phyloP scores from a whole-genome alignment of 768 basidiomycete species.

The Mycena capillaripes region DNA sequence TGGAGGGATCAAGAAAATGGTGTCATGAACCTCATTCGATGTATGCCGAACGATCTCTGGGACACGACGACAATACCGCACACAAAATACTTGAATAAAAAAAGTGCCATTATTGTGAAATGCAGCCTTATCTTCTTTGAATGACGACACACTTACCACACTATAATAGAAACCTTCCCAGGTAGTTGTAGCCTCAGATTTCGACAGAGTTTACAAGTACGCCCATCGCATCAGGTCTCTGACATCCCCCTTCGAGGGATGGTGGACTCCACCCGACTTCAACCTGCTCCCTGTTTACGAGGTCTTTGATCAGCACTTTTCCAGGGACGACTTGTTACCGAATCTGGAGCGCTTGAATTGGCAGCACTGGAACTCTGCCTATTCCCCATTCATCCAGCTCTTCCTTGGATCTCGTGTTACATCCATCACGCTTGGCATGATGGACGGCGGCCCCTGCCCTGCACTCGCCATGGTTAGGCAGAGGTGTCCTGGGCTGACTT shows the following conservation, averaged over 20 bases:
- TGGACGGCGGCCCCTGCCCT: neutral
- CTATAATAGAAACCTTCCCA: neutral
- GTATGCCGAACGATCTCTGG: conserved; percentile 9
- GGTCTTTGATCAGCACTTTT: neutral
- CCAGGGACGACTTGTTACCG: neutral
- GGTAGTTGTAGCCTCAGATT: neutral
- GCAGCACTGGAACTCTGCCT: neutral
- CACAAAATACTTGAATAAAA: too few species aligned
- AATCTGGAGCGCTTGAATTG: neutral
- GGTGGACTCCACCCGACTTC: too few species aligned
- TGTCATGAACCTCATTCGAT: neutral
- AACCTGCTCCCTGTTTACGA: neutral
- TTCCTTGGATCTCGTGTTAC: neutral
- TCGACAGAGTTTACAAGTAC: neutral
- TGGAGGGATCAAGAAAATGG: neutral
- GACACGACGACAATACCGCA: too few species aligned
- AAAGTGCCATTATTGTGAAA: neutral
- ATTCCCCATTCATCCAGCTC: neutral
- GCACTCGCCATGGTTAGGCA: neutral
- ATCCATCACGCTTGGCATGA: neutral
- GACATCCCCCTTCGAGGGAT: neutral
- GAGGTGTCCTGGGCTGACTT: neutral
- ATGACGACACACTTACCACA: neutral
- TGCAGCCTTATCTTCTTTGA: neutral
- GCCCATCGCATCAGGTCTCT: neutral